Conservation (phyloP, 2,329 filamentous ascomycete species). For the Xylaria sp. region DNA sequence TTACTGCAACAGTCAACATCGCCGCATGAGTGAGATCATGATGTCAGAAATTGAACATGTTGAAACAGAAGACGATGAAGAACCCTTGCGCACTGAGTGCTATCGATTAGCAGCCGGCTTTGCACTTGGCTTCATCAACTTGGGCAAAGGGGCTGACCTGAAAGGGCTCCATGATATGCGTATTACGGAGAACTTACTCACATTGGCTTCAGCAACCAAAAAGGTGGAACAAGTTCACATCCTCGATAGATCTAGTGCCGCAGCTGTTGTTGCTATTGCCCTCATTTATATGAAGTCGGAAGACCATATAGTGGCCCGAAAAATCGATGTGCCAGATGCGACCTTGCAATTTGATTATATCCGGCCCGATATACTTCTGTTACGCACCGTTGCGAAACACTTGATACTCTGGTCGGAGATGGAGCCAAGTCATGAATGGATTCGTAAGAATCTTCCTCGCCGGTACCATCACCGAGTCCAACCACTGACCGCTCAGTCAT, state of each 20-base stretch:
- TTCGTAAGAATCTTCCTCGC: conserved; percentile 76
- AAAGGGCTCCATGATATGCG: conserved; percentile 93
- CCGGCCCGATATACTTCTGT: conserved; percentile 88
- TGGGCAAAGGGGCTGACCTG: conserved; percentile 89
- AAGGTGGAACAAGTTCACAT: conserved; percentile 93
- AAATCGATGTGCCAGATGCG: conserved; percentile 93
- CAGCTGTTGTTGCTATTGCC: conserved; percentile 88
- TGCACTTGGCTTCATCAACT: conserved; percentile 91
- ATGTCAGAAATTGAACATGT: conserved; percentile 94
- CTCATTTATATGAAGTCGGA: conserved; percentile 98
- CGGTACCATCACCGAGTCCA: conserved; percentile 73
- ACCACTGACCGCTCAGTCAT: conserved; percentile 65
- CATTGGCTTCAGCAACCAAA: conserved; percentile 87
- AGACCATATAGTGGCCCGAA: conserved; percentile 84
- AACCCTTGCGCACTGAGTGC: conserved; percentile 90
- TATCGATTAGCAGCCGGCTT: conserved; percentile 95
- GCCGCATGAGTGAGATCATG: conserved; percentile 99
- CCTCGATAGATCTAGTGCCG: conserved; percentile 90
- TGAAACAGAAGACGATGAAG: conserved; percentile 82
- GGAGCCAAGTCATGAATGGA: conserved; percentile 77
- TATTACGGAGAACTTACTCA: conserved; percentile 86
- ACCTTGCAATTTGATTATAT: conserved; percentile 94
- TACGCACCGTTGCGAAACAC: conserved; percentile 89
- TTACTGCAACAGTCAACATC: conserved; percentile 95
- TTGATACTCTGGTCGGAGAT: conserved; percentile 94